Evolutionary conservation across 768 basidiomycete species (phyloP).

Genomic region (Leccinum boreale): DNA sequence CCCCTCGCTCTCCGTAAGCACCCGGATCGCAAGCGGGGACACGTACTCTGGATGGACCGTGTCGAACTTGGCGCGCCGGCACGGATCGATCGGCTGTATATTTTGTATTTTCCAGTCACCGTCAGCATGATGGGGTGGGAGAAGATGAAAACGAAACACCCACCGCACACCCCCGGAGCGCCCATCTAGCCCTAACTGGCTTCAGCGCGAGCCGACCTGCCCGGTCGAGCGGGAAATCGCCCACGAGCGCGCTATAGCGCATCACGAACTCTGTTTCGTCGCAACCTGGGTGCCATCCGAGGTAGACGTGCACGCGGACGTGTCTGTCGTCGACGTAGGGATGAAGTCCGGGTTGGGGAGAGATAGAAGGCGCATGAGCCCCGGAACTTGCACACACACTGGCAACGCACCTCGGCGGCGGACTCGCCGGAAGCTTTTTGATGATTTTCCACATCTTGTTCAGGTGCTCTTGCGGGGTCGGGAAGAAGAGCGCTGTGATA

Average conservation of each 20-base stretch:
- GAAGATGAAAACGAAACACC: neutral
- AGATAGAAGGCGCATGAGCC: neutral
- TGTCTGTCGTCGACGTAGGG: conserved; percentile 15
- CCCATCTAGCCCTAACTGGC: conserved; percentile 22
- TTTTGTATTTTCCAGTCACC: neutral
- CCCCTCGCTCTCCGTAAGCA: conserved; percentile 25
- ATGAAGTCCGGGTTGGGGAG: neutral
- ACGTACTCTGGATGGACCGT: conserved; percentile 22
- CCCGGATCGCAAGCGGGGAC: conserved; percentile 25
- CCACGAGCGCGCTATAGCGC: conserved; percentile 25
- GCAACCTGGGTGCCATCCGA: conserved; percentile 26
- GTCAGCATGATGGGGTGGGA: neutral
- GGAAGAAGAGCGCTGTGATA: conserved; percentile 9
- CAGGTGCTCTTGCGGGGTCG: conserved; percentile 19
- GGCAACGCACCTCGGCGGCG: conserved; percentile 15
- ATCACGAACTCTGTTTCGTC: conserved; percentile 30
- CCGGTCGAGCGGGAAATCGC: conserved; percentile 25
- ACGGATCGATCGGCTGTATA: conserved; percentile 21
- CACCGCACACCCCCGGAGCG: conserved; percentile 23
- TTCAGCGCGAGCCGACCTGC: conserved; percentile 18
- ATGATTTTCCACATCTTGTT: conserved; percentile 24
- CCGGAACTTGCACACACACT: neutral
- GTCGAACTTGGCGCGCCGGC: conserved; percentile 18
- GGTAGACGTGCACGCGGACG: conserved; percentile 31
- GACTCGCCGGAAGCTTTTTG: conserved; percentile 14